Evolutionary conservation across 306 rosid species (phyloP), one percentile per base, ranked within the genome.

Genomic region (Acacia confusa): DNA sequence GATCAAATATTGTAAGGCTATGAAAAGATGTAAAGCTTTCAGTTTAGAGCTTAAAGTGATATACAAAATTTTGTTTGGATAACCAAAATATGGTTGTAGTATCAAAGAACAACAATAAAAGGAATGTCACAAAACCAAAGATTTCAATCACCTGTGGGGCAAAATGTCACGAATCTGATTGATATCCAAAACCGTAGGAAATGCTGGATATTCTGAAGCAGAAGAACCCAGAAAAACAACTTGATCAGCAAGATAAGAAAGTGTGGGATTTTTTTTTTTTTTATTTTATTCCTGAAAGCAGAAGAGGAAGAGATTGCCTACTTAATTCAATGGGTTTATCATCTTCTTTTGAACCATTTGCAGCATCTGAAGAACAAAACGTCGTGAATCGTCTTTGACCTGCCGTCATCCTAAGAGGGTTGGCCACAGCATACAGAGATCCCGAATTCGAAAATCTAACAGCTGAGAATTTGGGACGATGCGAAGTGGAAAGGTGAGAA

Each of bases 101-200:
- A 63, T 28, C 17, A 65, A 15, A 65, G 5, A 34, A 7, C 40
- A 65, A 32, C 5, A 9, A 19, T 43, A 63, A 3, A 12, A 30
- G 3, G 12, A 72, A 16, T 27, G 13, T 14, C 41, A 86, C 58
- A 28, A 32, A 25, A 36, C 27, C 22, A 45, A 75, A 57, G 8
- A 9, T 30, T 41, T 5, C 19, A 52, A 73, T 75, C 27, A 94
- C 98, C 97, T 88, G 90, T 93, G 99, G 43, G 99, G 97, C 80
- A 95, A 82, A 69, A 89, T 89, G 2, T 95, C 89, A 55, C 95
- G 92, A 86, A 95, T 92, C 86, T 90, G 89, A 73, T 95, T 89
- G 75, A 95, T 93, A 75, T 95, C 95, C 88, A 95, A 83, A 27
- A 93, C 95, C 0, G 91, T 79, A 24, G 99, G 99, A 85, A 89